Base-by-base conservation (phyloP, 192 early-diverging fungal species). In the Umbelopsis vinacea region DNA sequence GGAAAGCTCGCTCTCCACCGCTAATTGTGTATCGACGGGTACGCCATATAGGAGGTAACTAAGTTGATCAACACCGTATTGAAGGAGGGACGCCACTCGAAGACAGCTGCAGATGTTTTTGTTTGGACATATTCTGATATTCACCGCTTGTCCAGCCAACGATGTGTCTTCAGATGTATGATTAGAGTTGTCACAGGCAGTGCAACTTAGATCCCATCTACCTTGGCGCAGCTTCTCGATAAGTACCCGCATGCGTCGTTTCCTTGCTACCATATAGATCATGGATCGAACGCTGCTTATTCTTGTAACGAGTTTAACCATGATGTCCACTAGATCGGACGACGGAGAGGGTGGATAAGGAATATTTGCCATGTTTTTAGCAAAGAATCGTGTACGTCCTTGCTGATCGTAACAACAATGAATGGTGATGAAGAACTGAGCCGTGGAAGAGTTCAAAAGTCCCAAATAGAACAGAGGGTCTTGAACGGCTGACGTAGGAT, bases 291-390 rank as follows among this genome's bases (percentile, higher is more conserved):
- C 46, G 5, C 21, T 46, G 6, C 29, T 71, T 7, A 71, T 69
- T 17, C 54, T 35, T 3, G 50, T 19, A 10, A 76, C 72, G 37
- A 76, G 60, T 0, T 45, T 45, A 8, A 52, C 50, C 72, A 80
- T 70, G 4, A n/a, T 21, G 5, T 50, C 29, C 2, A 69, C 67
- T 2, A 66, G 38, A 12, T 46, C 23, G 1, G 21, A 35, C 0
- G 47, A 46, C 11, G 50, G 46, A 19, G 79, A 72, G 14, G 72
- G 71, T 12, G 72, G 48, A 33, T 77, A 87, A 0, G 87, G 87
- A 19, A 88, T 86, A 33, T 86, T 84, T 15, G 83, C 84, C 87
- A 88, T 88, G 10, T 80, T 81, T n/a, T 82, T 83, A 46, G 84
- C 79, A 68, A 88, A 88, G 17, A 88, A 76, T 33, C 85, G 67